A percentile compares a stretch with the other conserved stretches of the same genome.
phyloP scores from a whole-genome alignment of 1,139 yeast species.

The Sugiyamaella xylanicola region DNA sequence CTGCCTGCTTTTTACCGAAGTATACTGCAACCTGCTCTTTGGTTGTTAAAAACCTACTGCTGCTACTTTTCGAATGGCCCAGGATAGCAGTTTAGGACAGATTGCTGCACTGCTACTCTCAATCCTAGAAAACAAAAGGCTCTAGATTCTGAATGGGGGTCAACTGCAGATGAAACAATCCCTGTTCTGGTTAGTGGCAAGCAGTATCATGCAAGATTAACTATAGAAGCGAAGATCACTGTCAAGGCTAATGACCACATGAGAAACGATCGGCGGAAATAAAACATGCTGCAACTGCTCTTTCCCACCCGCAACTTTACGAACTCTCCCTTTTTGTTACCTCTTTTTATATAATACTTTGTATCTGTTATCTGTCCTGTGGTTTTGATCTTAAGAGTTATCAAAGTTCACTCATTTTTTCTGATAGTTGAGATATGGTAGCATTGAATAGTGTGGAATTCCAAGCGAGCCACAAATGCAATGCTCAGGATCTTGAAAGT shows the following conservation, averaged over 20 bases:
- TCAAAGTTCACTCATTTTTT: not conserved
- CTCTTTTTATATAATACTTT: not conserved
- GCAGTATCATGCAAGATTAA: not conserved
- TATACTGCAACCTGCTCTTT: too few relatives aligned
- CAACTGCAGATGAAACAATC: not conserved
- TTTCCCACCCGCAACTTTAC: not conserved
- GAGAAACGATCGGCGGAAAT: not conserved
- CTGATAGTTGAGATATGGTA: too few relatives aligned
- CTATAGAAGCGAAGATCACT: not conserved
- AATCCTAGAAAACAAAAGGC: too few relatives aligned
- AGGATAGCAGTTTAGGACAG: too few relatives aligned
- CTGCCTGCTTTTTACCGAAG: too few relatives aligned
- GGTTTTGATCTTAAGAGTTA: too few relatives aligned
- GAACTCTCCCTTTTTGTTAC: not conserved
- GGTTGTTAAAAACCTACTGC: too few relatives aligned
- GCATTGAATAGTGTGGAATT: not conserved
- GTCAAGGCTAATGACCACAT: not conserved
- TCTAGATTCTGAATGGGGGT: too few relatives aligned
- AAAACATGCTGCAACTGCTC: not conserved
- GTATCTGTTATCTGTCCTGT: too few relatives aligned
- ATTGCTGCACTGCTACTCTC: too few relatives aligned
- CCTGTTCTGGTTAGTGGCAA: not conserved
- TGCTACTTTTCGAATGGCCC: too few relatives aligned
- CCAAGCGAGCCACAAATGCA: not conserved
- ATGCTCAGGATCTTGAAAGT: conserved; percentile 28